Evolutionary conservation across 2,329 filamentous ascomycete genomes (phyloP).

Genomic region (Ascosphaera apis): DNA sequence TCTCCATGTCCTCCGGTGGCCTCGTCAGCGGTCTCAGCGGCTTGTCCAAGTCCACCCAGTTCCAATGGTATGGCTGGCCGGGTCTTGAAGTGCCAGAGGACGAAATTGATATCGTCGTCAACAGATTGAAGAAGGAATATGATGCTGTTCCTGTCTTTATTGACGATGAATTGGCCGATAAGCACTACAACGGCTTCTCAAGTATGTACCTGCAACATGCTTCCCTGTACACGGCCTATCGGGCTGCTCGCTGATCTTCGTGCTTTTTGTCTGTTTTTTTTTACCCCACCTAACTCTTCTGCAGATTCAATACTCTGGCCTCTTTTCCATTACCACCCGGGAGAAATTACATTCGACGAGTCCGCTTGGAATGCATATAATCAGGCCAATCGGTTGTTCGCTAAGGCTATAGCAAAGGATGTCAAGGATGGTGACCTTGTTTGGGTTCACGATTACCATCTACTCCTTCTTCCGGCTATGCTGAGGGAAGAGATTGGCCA

Average conservation of each 20-base stretch:
- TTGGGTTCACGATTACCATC: constrained; percentile 97
- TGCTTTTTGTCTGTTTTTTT: constrained; percentile 1
- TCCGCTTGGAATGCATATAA: constrained; percentile 81
- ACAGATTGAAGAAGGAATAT: constrained; percentile 66
- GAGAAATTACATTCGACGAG: constrained; percentile 95
- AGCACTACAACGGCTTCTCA: constrained; percentile 94
- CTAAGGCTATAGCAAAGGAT: constrained; percentile 64
- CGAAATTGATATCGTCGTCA: constrained; percentile 51
- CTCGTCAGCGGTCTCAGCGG: constrained; percentile 86
- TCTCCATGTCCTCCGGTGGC: constrained; percentile 91
- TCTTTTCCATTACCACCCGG: constrained; percentile 94
- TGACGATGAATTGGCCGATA: constrained; percentile 76
- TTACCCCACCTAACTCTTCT: constrained; percentile 1
- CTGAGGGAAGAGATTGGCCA: constrained; percentile 68
- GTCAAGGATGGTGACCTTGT: constrained; percentile 85
- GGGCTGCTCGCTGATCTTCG: background rate
- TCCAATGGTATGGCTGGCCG: constrained; percentile 98
- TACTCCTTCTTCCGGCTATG: constrained; percentile 93
- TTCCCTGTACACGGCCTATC: too few species aligned
- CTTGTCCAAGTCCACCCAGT: constrained; percentile 73
- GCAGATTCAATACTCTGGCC: constrained; percentile 96
- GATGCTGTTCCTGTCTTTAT: constrained; percentile 81
- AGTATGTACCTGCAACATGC: constrained; percentile 39
- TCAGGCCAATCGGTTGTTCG: constrained; percentile 81
- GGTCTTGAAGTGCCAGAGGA: constrained; percentile 74